Evolutionary conservation across 352 stramenopile species (phyloP).

Genomic region (Peronospora destructor): DNA sequence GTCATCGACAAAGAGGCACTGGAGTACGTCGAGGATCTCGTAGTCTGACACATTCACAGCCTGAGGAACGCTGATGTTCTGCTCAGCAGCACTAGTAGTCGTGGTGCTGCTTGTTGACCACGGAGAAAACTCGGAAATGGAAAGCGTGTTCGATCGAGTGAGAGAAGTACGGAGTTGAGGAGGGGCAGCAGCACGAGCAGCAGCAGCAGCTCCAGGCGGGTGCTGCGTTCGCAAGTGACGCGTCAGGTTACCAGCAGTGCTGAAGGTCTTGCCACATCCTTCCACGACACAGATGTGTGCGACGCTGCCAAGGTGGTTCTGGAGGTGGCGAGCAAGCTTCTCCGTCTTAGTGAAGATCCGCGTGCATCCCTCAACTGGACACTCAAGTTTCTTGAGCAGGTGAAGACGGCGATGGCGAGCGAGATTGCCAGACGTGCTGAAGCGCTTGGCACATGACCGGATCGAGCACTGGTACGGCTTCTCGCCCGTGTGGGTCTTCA

Average conservation of each 20-base stretch:
- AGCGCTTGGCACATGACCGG: conserved; percentile 48
- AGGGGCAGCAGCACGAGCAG: conserved; percentile 18
- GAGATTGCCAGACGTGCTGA: conserved; percentile 60
- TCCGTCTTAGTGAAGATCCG: conserved; percentile 48
- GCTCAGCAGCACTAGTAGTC: conserved; percentile 3
- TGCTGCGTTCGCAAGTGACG: conserved; percentile 63
- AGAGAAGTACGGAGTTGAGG: conserved; percentile 13
- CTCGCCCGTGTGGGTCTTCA: conserved; percentile 78
- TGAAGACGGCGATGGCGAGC: conserved; percentile 49
- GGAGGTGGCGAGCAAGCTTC: conserved; percentile 44
- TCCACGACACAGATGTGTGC: conserved; percentile 51
- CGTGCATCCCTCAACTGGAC: conserved; percentile 39
- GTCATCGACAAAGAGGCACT: conserved; percentile 39
- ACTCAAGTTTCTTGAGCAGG: conserved; percentile 43
- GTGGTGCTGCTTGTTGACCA: conserved; percentile 19
- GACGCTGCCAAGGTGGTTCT: conserved; percentile 47
- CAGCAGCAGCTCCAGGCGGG: conserved; percentile 32
- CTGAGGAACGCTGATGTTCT: conserved; percentile 15
- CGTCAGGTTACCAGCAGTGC: conserved; percentile 59
- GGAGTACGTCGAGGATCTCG: conserved; percentile 40
- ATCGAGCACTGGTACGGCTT: conserved; percentile 58
- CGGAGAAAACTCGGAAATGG: conserved; percentile 24
- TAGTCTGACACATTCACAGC: conserved; percentile 33
- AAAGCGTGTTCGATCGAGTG: conserved; percentile 15
- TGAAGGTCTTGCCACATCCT: conserved; percentile 58